phyloP scores from a whole-genome alignment of 108 stramenopile genomes.

The Cyclotella atomus region DNA sequence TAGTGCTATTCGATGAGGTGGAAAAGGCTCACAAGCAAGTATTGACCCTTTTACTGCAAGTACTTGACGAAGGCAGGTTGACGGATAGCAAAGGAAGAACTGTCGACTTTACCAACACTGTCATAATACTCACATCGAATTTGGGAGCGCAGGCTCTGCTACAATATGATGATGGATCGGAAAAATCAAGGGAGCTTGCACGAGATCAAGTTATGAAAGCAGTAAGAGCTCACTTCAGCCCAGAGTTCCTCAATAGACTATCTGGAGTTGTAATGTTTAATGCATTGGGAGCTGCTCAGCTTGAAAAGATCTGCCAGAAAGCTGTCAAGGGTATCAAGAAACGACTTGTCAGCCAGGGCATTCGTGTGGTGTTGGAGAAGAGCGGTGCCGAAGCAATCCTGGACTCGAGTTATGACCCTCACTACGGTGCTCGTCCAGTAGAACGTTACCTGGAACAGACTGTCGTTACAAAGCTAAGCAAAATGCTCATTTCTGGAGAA shows the following conservation, averaged over 20 bases:
- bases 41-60: slow-evolving; percentile 90
- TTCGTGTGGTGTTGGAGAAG: slow-evolving; percentile 73
- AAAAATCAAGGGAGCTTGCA: slow-evolving; percentile 43
- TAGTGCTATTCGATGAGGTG: slow-evolving; percentile 95
- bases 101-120: slow-evolving; percentile 96
- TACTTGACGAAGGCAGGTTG: slow-evolving; percentile 96
- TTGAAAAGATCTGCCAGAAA: slow-evolving; percentile 87
- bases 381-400: slow-evolving; percentile 76
- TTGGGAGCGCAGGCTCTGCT: slow-evolving; percentile 85
- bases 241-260: slow-evolving; percentile 97
- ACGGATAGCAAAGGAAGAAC: slow-evolving; percentile 95
- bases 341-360: slow-evolving; percentile 61
- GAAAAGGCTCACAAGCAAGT: slow-evolving; percentile 98
- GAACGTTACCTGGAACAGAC: slow-evolving; percentile 81
- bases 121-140: slow-evolving; percentile 95
- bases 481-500: slow-evolving; percentile 83
- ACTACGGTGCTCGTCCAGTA: slow-evolving; percentile 87
- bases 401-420: slow-evolving; percentile 75
- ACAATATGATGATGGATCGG: slow-evolving; percentile 52
- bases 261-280: slow-evolving; percentile 94
- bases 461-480: slow-evolving; percentile 79
- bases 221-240: slow-evolving; percentile 81
- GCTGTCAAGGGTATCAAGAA: slow-evolving; percentile 73
- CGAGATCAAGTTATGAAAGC: slow-evolving; percentile 76
- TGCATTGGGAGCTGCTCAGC: slow-evolving; percentile 73